Percentiles rank a stretch among this genome's conserved stretches.
Conservation (phyloP, 1,139 yeast species). For the Candida sanyaensis region DNA sequence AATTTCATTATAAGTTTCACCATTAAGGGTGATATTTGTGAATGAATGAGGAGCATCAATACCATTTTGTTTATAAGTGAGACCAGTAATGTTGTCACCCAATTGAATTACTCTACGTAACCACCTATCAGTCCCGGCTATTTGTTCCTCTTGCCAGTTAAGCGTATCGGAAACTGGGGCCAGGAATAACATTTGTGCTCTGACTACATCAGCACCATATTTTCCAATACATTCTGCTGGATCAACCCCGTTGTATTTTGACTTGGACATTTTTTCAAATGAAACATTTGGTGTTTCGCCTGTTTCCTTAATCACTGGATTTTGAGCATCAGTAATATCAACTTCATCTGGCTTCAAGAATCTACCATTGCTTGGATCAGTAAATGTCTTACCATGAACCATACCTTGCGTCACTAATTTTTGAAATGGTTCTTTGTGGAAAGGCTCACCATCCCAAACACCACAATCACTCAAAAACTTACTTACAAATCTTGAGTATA, state of each 20-base stretch:
- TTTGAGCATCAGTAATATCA: slow-evolving; percentile 37
- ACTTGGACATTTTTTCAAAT: slow-evolving; percentile 94
- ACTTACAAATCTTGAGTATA: slow-evolving; percentile 81
- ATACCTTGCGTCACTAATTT: slow-evolving; percentile 90
- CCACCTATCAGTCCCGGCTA: slow-evolving; percentile 89
- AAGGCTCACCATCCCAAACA: slow-evolving; percentile 43
- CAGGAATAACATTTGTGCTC: slow-evolving; percentile 92
- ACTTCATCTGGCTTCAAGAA: slow-evolving; percentile 77
- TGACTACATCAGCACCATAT: slow-evolving; percentile 92
- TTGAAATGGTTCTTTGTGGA: slow-evolving; percentile 76
- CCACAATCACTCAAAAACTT: slow-evolving; percentile 71
- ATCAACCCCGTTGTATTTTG: slow-evolving; percentile 92
- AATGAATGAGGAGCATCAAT: neutral
- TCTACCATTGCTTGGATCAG: slow-evolving; percentile 69
- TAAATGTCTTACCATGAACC: slow-evolving; percentile 91
- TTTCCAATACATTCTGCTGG: slow-evolving; percentile 74
- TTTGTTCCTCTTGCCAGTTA: slow-evolving; percentile 88
- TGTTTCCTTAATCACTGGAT: slow-evolving; percentile 50
- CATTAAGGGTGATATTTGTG: slow-evolving; percentile 24
- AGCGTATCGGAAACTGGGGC: slow-evolving; percentile 85
- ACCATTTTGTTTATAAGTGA: neutral
- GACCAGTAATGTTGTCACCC: slow-evolving; percentile 20
- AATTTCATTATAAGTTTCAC: slow-evolving; percentile 16
- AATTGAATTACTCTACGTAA: slow-evolving; percentile 59
- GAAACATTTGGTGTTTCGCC: slow-evolving; percentile 56